Evolutionary conservation across 345 rosid species (phyloP).

Genomic region (Salix arbutifolia): DNA sequence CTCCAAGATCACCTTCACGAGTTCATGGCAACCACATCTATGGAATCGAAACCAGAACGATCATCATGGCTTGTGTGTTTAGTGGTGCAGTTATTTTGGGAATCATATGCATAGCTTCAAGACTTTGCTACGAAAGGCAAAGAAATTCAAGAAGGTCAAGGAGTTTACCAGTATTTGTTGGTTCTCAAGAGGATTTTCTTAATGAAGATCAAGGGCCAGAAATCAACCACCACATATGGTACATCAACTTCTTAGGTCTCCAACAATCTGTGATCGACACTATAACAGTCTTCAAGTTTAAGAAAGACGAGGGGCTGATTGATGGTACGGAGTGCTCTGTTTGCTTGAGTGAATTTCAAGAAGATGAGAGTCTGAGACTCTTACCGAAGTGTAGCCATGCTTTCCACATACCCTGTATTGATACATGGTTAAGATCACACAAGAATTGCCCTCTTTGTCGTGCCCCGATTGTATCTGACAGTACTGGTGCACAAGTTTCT

Average conservation of each 20-base stretch:
- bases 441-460: slow-evolving; percentile 84
- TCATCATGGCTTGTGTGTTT: slow-evolving; percentile 2
- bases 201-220: slow-evolving; percentile 35
- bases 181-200: slow-evolving; percentile 22
- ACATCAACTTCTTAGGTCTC: slow-evolving; percentile 57
- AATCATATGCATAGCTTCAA: slow-evolving; percentile 6
- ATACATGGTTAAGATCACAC: slow-evolving; percentile 76
- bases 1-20: not conserved
- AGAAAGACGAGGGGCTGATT: slow-evolving; percentile 41
- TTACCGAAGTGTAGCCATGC: slow-evolving; percentile 83
- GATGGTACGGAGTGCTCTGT: slow-evolving; percentile 86
- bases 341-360: slow-evolving; percentile 70
- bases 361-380: slow-evolving; percentile 56
- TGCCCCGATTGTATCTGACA: slow-evolving; percentile 41
- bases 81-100: slow-evolving; percentile 27
- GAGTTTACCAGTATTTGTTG: slow-evolving; percentile 22
- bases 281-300: slow-evolving; percentile 48
- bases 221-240: slow-evolving; percentile 57
- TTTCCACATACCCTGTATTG: slow-evolving; percentile 73
- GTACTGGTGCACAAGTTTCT: slow-evolving; percentile 5
- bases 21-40: not conserved
- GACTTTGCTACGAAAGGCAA: slow-evolving; percentile 13
- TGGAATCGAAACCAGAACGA: not conserved
- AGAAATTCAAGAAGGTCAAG: slow-evolving; percentile 19
- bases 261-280: slow-evolving; percentile 54